Percentiles rank a stretch among this genome's conserved stretches.
These are phyloP conservation scores for Heterococcus sp. DNA, from an alignment of 108 stramenopile genomes.

Conservation along the genomic window DNA sequence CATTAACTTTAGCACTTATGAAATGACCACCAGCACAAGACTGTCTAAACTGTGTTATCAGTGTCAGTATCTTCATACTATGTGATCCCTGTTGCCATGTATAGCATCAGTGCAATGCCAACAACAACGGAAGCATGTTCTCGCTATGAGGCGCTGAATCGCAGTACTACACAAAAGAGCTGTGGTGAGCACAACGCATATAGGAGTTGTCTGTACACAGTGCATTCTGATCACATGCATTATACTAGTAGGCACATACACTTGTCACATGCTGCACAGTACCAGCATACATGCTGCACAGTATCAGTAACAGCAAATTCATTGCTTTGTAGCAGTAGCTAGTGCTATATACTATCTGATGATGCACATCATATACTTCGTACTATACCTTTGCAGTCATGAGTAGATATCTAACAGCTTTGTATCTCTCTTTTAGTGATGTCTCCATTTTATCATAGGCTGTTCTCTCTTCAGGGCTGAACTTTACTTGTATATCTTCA, in stretches of 20 bases:
- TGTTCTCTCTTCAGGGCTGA: constrained; percentile 1
- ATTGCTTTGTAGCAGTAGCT: no score
- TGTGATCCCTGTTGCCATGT: constrained; percentile 9
- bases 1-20: no score
- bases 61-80: constrained; percentile 15
- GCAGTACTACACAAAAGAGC: neutral
- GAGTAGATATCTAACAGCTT: constrained; percentile 1
- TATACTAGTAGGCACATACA: no score
- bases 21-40: neutral
- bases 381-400: neutral
- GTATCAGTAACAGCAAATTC: no score
- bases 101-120: neutral
- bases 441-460: constrained; percentile 23
- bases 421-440: neutral
- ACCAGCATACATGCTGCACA: no score
- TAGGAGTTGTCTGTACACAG: no score
- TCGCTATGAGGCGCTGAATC: no score
- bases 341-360: no score
- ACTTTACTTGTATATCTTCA: neutral
- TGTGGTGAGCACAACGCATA: neutral
- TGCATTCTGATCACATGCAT: no score
- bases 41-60: constrained; percentile 23
- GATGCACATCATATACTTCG: no score
- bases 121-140: neutral
- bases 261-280: no score